Evolutionary conservation across 371 early-diverging fungal species (phyloP), one percentile per base, ranked within the genome.

Genomic region (Mucor velutinosus): DNA sequence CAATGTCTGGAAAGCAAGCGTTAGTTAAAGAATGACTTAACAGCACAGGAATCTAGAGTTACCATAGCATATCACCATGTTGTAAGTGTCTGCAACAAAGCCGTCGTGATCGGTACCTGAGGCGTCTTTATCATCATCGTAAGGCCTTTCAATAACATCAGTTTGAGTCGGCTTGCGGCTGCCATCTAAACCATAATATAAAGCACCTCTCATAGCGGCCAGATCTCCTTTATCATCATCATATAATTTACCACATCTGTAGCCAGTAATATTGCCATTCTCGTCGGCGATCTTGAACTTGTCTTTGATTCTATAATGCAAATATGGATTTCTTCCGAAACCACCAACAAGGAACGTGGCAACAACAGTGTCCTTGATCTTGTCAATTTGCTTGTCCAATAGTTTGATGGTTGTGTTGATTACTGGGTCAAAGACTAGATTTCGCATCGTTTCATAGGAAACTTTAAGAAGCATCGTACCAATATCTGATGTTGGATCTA

Each of bases 401-500:
- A 72, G n/a, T 4, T 27, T 35, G 0, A 71, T 8, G 37, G 66
- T 67, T 27, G 39, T 55, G 12, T 57, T 35, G 17, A 72, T 21
- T 5, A 71, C 43, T 6, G 64, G 68, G n/a, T 67, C 72, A 43
- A 74, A 74, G 1, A 74, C 51, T 7, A 14, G 2, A 23, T 71
- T 60, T 3, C 17, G 7, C 49, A 62, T 62, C 7, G 11, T 25
- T 3, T 21, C 15, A 14, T 49, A 62, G 2, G 62, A 3, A 12
- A 62, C 11, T 6, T 3, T 19, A 49, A 49, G 49, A 8, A 4
- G 23, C 49, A 19, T 49, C 7, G 21, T 2, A 2, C 56, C 30
- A 17, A 30, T 30, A 1, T 12, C 15, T 56, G 30, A 17, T 0
- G 3, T 10, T 49, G 19, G 49, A 5, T 23, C 49, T 21, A 0